Conservation (phyloP, 2,329 filamentous ascomycete genomes). For the Fusarium metavorans region DNA sequence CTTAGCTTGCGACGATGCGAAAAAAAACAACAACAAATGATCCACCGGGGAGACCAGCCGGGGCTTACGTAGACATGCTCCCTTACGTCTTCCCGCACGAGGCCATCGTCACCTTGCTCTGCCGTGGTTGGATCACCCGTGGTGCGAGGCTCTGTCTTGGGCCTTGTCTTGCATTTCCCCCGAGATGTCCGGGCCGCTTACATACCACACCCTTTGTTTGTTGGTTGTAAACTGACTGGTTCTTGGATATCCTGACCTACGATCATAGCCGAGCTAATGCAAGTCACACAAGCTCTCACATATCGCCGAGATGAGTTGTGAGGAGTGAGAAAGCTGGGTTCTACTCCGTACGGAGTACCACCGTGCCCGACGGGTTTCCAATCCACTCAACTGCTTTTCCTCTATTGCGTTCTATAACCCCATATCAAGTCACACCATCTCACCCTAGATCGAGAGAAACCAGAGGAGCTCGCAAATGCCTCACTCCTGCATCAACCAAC, state of each 20-base stretch:
- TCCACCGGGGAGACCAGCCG: conserved; percentile 32
- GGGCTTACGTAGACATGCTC: conserved; percentile 11
- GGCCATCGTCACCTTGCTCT: conserved; percentile 17
- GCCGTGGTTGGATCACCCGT: neutral
- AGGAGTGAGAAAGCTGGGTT: neutral
- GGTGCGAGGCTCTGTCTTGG: conserved; percentile 13
- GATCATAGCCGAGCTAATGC: conserved; percentile 1
- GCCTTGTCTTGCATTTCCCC: conserved; percentile 18
- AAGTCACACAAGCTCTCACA: neutral
- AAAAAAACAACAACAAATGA: conserved; percentile 7
- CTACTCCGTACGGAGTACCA: neutral
- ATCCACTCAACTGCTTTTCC: neutral
- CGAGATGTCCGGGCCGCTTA: neutral
- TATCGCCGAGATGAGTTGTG: neutral
- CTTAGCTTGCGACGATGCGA: conserved; percentile 13
- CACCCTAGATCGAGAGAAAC: conserved; percentile 25
- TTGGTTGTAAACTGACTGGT: neutral
- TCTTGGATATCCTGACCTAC: neutral
- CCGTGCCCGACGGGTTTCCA: neutral
- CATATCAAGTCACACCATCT: conserved; percentile 28
- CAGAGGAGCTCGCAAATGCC: conserved; percentile 29
- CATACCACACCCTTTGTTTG: neutral
- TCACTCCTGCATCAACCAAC: conserved; percentile 21
- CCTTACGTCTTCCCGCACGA: conserved; percentile 25
- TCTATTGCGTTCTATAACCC: conserved; percentile 4